These are phyloP conservation scores for Geosiphon pyriformis DNA, from an alignment of 192 early-diverging fungal species.

Conservation along the genomic window DNA sequence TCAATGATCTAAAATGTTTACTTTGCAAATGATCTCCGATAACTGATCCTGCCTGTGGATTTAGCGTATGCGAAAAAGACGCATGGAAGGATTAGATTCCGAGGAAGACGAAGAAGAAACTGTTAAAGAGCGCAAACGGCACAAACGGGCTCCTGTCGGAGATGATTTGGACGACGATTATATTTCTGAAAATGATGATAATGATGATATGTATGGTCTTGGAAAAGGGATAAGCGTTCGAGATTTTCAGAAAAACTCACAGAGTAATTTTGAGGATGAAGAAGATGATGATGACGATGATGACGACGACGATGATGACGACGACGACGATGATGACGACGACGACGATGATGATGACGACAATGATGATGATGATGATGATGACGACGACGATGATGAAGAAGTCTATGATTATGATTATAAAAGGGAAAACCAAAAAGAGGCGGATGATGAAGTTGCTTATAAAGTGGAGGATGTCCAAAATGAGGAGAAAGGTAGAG, in stretches of 20 bases:
- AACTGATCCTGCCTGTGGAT: not conserved
- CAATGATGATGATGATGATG: slow-evolving; percentile 28
- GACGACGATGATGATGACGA: slow-evolving; percentile 37
- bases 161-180: slow-evolving; percentile 73
- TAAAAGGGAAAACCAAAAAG: slow-evolving; percentile 27
- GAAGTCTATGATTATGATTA: slow-evolving; percentile 27
- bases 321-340: slow-evolving; percentile 29
- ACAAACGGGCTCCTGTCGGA: slow-evolving; percentile 49
- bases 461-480: slow-evolving; percentile 31
- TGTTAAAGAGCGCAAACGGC: slow-evolving; percentile 32
- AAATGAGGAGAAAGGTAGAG: too few species aligned
- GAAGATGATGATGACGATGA: slow-evolving; percentile 43
- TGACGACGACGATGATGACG: slow-evolving; percentile 34
- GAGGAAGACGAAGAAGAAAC: slow-evolving; percentile 55
- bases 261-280: slow-evolving; percentile 30
- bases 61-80: slow-evolving; percentile 58
- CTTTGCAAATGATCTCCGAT: not conserved
- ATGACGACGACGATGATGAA: slow-evolving; percentile 30
- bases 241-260: slow-evolving; percentile 34
- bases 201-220: slow-evolving; percentile 28
- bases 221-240: slow-evolving; percentile 33
- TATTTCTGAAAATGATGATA: slow-evolving; percentile 39
- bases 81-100: slow-evolving; percentile 74
- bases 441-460: slow-evolving; percentile 25
- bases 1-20: not conserved